These are phyloP conservation scores for Nicotiana undulata DNA, from an alignment of 257 asterid genomes.

Conservation along the genomic window DNA sequence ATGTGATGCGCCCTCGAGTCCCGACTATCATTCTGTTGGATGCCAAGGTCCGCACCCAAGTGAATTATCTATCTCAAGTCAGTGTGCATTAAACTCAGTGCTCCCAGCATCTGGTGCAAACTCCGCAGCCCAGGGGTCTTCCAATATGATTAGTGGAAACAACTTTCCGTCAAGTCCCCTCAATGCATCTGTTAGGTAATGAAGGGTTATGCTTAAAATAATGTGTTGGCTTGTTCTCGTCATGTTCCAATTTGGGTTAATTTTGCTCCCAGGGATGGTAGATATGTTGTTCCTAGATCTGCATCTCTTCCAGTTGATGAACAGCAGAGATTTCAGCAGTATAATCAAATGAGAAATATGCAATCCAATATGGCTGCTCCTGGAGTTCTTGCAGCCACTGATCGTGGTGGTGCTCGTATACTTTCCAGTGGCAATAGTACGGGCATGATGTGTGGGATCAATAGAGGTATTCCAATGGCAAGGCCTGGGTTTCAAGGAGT, in stretches of 20 bases:
- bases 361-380: constrained; percentile 53
- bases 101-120: constrained; percentile 46
- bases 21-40: constrained; percentile 56
- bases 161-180: constrained; percentile 49
- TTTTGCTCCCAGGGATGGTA: constrained; percentile 48
- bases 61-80: constrained; percentile 53
- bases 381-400: constrained; percentile 64
- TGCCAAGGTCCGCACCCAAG: constrained; percentile 61
- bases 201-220: constrained; percentile 11
- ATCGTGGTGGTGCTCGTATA: constrained; percentile 60
- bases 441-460: constrained; percentile 48
- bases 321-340: constrained; percentile 76
- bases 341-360: constrained; percentile 59
- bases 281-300: constrained; percentile 57
- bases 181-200: constrained; percentile 61
- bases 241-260: constrained; percentile 10
- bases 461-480: constrained; percentile 53
- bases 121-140: constrained; percentile 55
- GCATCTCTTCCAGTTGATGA: constrained; percentile 63
- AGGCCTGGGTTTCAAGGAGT: constrained; percentile 77
- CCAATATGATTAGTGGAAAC: constrained; percentile 54
- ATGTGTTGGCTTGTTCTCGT: neutral
- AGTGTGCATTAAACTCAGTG: constrained; percentile 33
- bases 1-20: constrained; percentile 48
- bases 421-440: constrained; percentile 61